phyloP scores from a whole-genome alignment of 2,329 filamentous ascomycete genomes.

The Coleophoma cylindrospora region DNA sequence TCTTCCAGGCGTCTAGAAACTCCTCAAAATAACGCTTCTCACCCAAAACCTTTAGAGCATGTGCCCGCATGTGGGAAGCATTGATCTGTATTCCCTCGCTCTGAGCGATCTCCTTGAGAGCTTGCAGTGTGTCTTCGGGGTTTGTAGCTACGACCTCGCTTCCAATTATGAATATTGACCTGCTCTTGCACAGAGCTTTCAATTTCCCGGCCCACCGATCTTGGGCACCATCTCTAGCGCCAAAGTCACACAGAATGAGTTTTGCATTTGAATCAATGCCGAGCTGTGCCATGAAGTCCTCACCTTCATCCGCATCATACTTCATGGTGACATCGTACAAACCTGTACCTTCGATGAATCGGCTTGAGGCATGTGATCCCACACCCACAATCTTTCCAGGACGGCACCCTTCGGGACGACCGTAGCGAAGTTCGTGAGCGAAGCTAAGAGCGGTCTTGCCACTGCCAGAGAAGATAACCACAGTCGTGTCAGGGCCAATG shows the following conservation, averaged over 20 bases:
- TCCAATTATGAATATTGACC: constrained; percentile 8
- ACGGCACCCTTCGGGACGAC: constrained; percentile 8
- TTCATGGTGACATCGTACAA: constrained; percentile 16
- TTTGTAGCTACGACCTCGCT: constrained; percentile 10
- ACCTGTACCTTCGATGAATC: constrained; percentile 13
- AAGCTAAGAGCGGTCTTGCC: constrained; percentile 19
- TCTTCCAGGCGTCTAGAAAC: constrained; percentile 6
- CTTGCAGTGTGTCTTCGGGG: constrained; percentile 8
- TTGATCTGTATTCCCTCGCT: constrained; percentile 7
- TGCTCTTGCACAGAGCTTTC: constrained; percentile 1
- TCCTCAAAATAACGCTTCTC: constrained; percentile 12
- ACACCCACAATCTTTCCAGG: constrained; percentile 15
- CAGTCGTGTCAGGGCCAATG: constrained; percentile 11
- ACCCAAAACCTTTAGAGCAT: constrained; percentile 10
- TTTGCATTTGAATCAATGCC: constrained; percentile 12
- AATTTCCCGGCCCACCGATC: constrained; percentile 13
- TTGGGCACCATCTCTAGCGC: constrained; percentile 12
- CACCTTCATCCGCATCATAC: constrained; percentile 11
- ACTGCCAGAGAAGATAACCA: constrained; percentile 17
- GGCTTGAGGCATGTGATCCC: constrained; percentile 14
- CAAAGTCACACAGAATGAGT: constrained; percentile 16
- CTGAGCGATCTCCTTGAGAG: constrained; percentile 7
- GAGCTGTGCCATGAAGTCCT: constrained; percentile 6
- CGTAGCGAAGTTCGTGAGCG: constrained; percentile 16
- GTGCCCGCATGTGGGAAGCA: constrained; percentile 9